Conservation (phyloP, 345 rosid species). For the Reutealis trisperma region DNA sequence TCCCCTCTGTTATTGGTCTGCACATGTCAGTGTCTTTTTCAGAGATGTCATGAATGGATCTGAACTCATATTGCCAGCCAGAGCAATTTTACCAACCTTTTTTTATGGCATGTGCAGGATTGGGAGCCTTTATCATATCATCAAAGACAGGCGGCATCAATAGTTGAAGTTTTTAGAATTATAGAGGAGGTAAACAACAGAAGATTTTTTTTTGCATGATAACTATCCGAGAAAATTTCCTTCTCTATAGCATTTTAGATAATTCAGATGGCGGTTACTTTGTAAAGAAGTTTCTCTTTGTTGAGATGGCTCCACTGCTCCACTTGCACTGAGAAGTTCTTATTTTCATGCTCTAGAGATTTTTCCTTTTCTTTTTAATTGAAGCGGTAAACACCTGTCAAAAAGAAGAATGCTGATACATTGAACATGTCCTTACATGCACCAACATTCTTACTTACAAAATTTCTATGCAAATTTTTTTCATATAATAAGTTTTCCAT, state of each 20-base stretch:
- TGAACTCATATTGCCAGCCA: conserved; percentile 7
- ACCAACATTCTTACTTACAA: background rate
- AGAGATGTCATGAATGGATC: conserved; percentile 10
- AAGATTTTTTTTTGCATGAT: background rate
- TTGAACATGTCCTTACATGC: background rate
- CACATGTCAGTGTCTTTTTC: conserved; percentile 4
- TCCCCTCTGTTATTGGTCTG: background rate
- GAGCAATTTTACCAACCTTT: conserved; percentile 1
- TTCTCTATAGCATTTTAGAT: conserved; percentile 8
- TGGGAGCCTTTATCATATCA: conserved; percentile 97
- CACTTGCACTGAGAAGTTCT: background rate
- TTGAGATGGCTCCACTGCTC: conserved; percentile 7
- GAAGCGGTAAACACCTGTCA: background rate
- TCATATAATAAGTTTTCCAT: background rate
- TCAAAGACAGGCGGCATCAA: conserved; percentile 81
- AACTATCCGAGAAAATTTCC: background rate
- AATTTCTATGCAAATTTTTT: background rate
- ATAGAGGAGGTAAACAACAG: conserved; percentile 75
- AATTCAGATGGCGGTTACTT: conserved; percentile 1
- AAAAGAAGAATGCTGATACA: background rate
- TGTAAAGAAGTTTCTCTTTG: conserved; percentile 10
- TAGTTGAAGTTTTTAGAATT: conserved; percentile 93
- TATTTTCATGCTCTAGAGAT: conserved; percentile 3
- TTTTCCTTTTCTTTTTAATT: background rate
- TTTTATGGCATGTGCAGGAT: conserved; percentile 52